Evolutionary conservation across 805 yeast genomes (phyloP).

Genomic region (Saturnispora diversa): DNA sequence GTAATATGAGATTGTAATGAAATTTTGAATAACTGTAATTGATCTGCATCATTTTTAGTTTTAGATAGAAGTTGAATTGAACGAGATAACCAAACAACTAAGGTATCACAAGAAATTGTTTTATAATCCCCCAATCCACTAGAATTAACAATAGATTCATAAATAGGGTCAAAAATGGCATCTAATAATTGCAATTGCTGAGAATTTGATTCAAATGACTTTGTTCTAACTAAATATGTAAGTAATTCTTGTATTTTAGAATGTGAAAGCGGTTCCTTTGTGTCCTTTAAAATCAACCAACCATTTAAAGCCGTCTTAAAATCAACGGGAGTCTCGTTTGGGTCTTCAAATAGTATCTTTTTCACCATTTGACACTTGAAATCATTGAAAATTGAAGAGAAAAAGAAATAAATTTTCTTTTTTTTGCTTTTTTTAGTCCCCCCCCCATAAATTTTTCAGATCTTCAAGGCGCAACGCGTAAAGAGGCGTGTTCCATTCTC

Average conservation of each 20-base stretch:
- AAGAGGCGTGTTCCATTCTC: background rate
- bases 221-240: constrained; percentile 7
- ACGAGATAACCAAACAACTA: constrained; percentile 60
- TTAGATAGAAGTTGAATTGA: constrained; percentile 33
- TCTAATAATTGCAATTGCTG: constrained; percentile 1
- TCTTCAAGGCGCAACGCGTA: too few relatives aligned
- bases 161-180: constrained; percentile 20
- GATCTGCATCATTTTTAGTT: constrained; percentile 1
- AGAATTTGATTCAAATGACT: constrained; percentile 4
- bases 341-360: constrained; percentile 4
- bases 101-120: constrained; percentile 46
- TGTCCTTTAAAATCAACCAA: background rate
- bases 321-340: background rate
- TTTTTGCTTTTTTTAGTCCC: too few relatives aligned
- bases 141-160: constrained; percentile 26
- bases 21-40: background rate
- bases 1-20: constrained; percentile 11
- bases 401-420: background rate
- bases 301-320: background rate
- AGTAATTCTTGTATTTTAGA: background rate
- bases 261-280: background rate
- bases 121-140: constrained; percentile 33
- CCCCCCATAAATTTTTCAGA: too few relatives aligned
- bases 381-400: background rate
- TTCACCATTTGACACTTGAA: constrained; percentile 6